Percentiles rank a stretch among this genome's conserved stretches.
Conservation (phyloP, 768 basidiomycete genomes). For the Pisolithus microcarpus region DNA sequence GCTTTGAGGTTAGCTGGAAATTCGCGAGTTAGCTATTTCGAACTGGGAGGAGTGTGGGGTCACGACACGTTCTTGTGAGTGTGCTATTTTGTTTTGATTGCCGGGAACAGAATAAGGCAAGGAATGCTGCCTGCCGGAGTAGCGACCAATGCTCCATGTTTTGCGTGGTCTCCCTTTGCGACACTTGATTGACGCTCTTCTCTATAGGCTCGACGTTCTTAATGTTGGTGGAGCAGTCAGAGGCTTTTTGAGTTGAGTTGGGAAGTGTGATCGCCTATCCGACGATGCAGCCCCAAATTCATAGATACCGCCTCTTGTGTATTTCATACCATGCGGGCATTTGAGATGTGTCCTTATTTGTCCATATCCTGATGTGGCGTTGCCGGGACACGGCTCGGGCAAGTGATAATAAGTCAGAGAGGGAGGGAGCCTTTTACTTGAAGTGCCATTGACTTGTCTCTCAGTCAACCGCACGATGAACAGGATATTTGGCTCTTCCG, state of each 20-base stretch:
- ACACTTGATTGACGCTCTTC: constrained; percentile 1
- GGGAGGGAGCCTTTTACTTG: too few relatives aligned
- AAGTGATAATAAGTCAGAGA: too few relatives aligned
- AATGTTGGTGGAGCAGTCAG: constrained; percentile 90
- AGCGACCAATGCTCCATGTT: not conserved
- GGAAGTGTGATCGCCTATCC: too few relatives aligned
- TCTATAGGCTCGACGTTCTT: constrained; percentile 64
- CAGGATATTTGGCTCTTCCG: constrained; percentile 72
- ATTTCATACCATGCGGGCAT: not conserved
- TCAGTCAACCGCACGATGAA: constrained; percentile 47
- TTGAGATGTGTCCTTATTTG: too few relatives aligned
- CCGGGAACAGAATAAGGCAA: too few relatives aligned
- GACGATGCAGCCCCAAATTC: not conserved
- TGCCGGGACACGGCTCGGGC: too few relatives aligned
- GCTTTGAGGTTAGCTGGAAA: constrained; percentile 90
- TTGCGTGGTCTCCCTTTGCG: not conserved
- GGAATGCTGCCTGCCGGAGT: too few relatives aligned
- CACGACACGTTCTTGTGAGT: constrained; percentile 95
- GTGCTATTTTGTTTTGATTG: not conserved
- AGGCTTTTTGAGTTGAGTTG: constrained; percentile 65
- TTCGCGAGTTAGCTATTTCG: constrained; percentile 85
- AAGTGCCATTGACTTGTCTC: not conserved
- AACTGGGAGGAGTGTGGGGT: constrained; percentile 98
- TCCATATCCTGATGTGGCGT: too few relatives aligned
- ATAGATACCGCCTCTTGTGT: not conserved